Conservation (phyloP, 2,329 filamentous ascomycete genomes). For the Aspergillus sp. region DNA sequence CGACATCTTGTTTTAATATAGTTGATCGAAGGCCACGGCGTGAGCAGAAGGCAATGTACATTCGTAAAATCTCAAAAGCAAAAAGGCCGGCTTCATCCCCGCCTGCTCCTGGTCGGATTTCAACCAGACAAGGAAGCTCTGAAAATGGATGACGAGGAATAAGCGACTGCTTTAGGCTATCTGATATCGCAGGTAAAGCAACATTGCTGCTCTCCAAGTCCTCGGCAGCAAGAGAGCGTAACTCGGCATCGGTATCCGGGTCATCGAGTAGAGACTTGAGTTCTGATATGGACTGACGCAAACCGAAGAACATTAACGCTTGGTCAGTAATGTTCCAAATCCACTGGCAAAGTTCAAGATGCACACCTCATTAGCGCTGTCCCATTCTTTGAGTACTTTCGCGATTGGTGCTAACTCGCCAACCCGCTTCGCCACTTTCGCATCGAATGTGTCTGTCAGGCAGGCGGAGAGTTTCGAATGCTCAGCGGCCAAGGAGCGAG, state of each 20-base stretch:
- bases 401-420: slow-evolving; percentile 52
- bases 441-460: slow-evolving; percentile 53
- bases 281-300: slow-evolving; percentile 55
- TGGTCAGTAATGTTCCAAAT: background rate
- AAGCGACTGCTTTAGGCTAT: slow-evolving; percentile 68
- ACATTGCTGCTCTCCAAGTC: slow-evolving; percentile 67
- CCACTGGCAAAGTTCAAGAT: background rate
- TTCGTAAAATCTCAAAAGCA: slow-evolving; percentile 76
- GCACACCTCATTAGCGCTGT: slow-evolving; percentile 52
- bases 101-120: slow-evolving; percentile 87
- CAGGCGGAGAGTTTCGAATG: slow-evolving; percentile 50
- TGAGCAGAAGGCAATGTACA: slow-evolving; percentile 80
- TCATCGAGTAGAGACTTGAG: slow-evolving; percentile 74
- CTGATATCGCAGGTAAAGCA: slow-evolving; percentile 59
- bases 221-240: slow-evolving; percentile 55
- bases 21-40: slow-evolving; percentile 61
- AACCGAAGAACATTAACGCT: background rate
- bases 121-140: slow-evolving; percentile 80
- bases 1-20: slow-evolving; percentile 76
- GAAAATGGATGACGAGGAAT: slow-evolving; percentile 88
- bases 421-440: slow-evolving; percentile 51
- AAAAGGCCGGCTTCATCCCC: slow-evolving; percentile 90
- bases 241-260: slow-evolving; percentile 53
- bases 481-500: slow-evolving; percentile 51
- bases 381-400: slow-evolving; percentile 52